These are phyloP conservation scores for Aspergillus cavernicola DNA, from an alignment of 495 filamentous ascomycete species.

Conservation along the genomic window DNA sequence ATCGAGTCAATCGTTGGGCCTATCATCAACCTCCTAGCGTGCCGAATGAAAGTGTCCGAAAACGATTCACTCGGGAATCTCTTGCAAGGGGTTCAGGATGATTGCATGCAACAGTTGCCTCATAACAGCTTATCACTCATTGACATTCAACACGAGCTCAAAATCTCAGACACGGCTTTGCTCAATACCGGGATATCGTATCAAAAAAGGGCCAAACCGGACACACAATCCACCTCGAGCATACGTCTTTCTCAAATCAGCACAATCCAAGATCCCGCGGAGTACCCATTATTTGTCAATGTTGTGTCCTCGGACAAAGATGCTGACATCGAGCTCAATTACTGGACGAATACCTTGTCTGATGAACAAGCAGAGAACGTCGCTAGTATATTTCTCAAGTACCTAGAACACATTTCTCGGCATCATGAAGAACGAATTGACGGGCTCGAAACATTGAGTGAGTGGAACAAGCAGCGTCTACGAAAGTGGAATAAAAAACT, in stretches of 20 bases:
- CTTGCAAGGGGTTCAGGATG: conserved; percentile 41
- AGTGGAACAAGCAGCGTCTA: conserved; percentile 36
- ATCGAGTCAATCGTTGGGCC: conserved; percentile 49
- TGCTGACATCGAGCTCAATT: conserved; percentile 50
- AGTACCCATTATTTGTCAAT: conserved; percentile 53
- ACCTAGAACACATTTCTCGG: conserved; percentile 40
- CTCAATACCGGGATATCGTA: conserved; percentile 3
- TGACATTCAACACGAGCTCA: conserved; percentile 50
- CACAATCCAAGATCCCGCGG: conserved; percentile 24
- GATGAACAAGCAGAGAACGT: conserved; percentile 50
- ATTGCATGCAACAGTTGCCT: conserved; percentile 47
- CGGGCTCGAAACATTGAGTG: conserved; percentile 36
- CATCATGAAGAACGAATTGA: conserved; percentile 29
- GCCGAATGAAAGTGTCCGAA: conserved; percentile 39
- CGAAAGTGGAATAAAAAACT: conserved; percentile 42
- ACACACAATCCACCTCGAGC: background rate
- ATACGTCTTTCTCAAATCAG: background rate
- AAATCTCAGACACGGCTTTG: conserved; percentile 18
- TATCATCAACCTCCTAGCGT: conserved; percentile 52
- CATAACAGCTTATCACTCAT: conserved; percentile 48
- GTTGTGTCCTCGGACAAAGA: conserved; percentile 46
- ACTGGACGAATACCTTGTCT: conserved; percentile 52
- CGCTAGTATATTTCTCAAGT: conserved; percentile 44
- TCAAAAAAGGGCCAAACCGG: background rate
- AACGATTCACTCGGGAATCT: conserved; percentile 25